Conservation (phyloP, 1,284 basidiomycete genomes). For the Leccinum olivaceoglutinosum region DNA sequence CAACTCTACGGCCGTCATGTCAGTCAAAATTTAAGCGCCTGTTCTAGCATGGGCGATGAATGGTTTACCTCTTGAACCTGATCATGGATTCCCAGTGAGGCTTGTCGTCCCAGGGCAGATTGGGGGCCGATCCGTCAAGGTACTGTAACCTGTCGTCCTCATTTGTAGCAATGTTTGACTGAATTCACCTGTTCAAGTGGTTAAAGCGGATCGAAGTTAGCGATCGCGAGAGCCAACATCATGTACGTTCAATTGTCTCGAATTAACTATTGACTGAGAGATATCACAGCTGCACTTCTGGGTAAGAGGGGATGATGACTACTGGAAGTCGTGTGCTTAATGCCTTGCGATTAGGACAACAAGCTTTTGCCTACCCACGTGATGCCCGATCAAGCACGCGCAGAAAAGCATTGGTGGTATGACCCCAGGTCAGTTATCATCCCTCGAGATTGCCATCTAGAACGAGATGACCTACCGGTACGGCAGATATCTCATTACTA, state of each 20-base stretch:
- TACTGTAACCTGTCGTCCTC: constrained; percentile 4
- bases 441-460: not conserved
- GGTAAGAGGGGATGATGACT: constrained; percentile 15
- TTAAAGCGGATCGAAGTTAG: constrained; percentile 54
- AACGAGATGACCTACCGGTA: constrained; percentile 3
- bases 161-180: not conserved
- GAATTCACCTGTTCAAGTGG: constrained; percentile 38
- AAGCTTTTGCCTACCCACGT: constrained; percentile 58
- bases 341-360: constrained; percentile 41
- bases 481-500: constrained; percentile 39
- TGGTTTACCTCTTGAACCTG: constrained; percentile 51
- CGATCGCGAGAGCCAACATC: constrained; percentile 49
- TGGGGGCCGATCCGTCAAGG: constrained; percentile 50
- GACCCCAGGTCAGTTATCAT: constrained; percentile 41
- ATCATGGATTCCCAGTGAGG: constrained; percentile 64
- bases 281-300: constrained; percentile 29
- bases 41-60: constrained; percentile 56
- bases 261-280: not conserved
- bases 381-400: constrained; percentile 50
- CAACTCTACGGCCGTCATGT: not conserved
- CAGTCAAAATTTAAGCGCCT: not conserved
- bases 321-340: constrained; percentile 1
- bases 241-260: constrained; percentile 30
- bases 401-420: constrained; percentile 59
- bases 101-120: constrained; percentile 63